Evolutionary conservation across 805 yeast species (phyloP), one percentile per base, ranked within the genome.

Genomic region (Kockiozyma suomiensis): DNA sequence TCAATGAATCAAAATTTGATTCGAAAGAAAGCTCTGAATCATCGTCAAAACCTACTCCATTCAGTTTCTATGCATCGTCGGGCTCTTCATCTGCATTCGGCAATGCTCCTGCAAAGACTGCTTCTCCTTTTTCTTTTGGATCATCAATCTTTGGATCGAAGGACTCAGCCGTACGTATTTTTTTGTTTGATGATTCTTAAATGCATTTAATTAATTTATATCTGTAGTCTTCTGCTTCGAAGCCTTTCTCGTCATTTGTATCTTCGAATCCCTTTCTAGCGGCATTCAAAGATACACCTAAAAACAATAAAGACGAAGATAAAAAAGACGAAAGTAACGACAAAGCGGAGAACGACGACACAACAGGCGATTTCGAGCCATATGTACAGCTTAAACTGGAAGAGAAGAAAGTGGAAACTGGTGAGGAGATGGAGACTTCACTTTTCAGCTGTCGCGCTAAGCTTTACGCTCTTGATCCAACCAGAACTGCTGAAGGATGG

Each of bases 381-480:
- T 72, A 69, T 41, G 74, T 75, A 3, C 72, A 73, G 45, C 72
- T 74, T 4, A 53, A 57, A 7, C 62, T 75, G 19, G 71, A 68
- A 56, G 69, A 69, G 55, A 68, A 73, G 51, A 68, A 67, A 21
- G 85, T 88, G 6, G 88, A 84, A 59, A 90, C 98, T 0, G 99
- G 98, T 0, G 99, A 94, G 73, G 99, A 94, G 73, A 79, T 83
- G 57, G 99, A 94, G 71, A 78, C 78, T 35, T 82, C 88, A 0
- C 70, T 86, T 6, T 89, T 82, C 72, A 82, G 83, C 46, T 81
- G 87, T 40, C 85, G 87, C 50, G 90, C 96, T 3, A 90, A 92
- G 70, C 76, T 94, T 28, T 94, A 92, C 71, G 85, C 82, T 32
- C 75, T 90, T 67, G 88, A 88, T 68, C 76, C 92, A 5, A 76